These are phyloP conservation scores for Flaveria trinervia DNA, from an alignment of 129 eudicot genomes.

Conservation along the genomic window DNA sequence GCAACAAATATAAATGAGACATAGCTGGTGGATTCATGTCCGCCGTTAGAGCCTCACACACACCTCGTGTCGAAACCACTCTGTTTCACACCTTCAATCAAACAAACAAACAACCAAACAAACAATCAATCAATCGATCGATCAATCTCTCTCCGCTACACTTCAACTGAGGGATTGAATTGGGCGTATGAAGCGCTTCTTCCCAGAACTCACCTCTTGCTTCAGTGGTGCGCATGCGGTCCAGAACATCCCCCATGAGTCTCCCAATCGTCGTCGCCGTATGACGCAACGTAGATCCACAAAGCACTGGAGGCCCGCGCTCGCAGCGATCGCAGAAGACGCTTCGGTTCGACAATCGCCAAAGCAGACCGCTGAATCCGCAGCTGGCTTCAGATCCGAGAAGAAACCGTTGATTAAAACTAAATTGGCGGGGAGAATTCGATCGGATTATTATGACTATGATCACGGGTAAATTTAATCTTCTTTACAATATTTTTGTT, in stretches of 20 bases:
- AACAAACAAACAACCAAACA: too few species aligned
- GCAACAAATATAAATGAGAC: constrained; percentile 15
- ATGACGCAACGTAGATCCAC: constrained; percentile 20
- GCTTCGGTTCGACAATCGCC: constrained; percentile 20
- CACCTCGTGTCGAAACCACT: constrained; percentile 17
- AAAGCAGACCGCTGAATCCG: constrained; percentile 11
- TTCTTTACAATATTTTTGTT: too few species aligned
- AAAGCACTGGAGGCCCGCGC: constrained; percentile 31
- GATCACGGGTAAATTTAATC: constrained; percentile 27
- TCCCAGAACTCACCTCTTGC: constrained; percentile 33
- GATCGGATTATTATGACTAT: constrained; percentile 31
- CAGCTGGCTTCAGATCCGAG: constrained; percentile 21
- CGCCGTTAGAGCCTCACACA: constrained; percentile 30
- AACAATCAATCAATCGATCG: not conserved
- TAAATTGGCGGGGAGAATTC: constrained; percentile 27
- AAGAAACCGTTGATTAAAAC: constrained; percentile 28
- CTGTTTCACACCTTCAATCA: not conserved
- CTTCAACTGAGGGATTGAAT: not conserved
- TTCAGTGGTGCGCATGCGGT: constrained; percentile 30
- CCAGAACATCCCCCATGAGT: constrained; percentile 22
- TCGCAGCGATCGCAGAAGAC: constrained; percentile 33
- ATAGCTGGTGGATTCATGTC: constrained; percentile 4
- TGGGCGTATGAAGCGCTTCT: constrained; percentile 32
- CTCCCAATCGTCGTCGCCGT: constrained; percentile 24
- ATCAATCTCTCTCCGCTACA: not conserved